Conservation (phyloP, 768 basidiomycete species). For the Lentinula guzmanii region DNA sequence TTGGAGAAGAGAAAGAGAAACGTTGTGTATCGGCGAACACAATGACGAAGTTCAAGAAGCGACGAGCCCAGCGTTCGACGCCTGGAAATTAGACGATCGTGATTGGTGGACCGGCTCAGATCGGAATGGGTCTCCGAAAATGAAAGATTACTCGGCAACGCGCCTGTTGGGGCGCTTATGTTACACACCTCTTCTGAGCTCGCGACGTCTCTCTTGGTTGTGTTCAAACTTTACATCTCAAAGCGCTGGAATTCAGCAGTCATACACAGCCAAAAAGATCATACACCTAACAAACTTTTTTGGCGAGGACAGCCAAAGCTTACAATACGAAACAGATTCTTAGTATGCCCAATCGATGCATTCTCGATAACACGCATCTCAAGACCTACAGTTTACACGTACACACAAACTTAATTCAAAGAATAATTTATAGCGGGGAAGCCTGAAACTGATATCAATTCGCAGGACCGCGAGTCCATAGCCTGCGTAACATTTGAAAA, state of each 20-base stretch:
- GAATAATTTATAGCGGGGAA: not conserved
- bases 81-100: not conserved
- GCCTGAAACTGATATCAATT: not conserved
- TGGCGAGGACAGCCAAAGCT: no score
- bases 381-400: not conserved
- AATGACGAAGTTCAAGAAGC: constrained; percentile 2
- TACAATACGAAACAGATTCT: no score
- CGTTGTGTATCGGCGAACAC: constrained; percentile 9
- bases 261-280: no score
- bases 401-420: not conserved
- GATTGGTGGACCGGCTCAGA: not conserved
- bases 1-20: constrained; percentile 15
- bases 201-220: no score
- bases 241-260: no score
- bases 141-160: not conserved
- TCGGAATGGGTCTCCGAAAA: not conserved
- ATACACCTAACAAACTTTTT: no score
- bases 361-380: no score
- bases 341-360: no score
- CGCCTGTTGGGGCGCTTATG: not conserved
- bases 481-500: not conserved
- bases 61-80: not conserved
- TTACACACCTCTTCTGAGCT: no score
- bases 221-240: no score
- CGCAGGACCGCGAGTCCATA: not conserved